phyloP scores from a whole-genome alignment of 805 yeast genomes.

The Candida andamanensis region DNA sequence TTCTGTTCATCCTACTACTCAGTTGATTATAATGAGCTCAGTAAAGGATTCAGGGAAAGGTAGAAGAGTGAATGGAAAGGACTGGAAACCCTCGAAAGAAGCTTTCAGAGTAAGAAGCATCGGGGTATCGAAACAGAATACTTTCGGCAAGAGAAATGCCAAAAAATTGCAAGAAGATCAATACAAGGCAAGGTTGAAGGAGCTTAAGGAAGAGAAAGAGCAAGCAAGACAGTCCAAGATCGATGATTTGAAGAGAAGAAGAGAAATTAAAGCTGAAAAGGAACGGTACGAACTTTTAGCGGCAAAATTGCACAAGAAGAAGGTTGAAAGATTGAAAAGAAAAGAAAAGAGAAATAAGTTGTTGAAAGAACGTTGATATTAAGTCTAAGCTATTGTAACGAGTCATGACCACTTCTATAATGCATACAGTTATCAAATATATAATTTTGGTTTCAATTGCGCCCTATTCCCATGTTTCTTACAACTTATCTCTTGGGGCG shows the following conservation, averaged over 20 bases:
- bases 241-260: conserved; percentile 61
- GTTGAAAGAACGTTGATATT: conserved; percentile 71
- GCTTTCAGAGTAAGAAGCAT: conserved; percentile 61
- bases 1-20: too few relatives aligned
- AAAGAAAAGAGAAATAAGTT: conserved; percentile 93
- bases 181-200: conserved; percentile 63
- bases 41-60: too few relatives aligned
- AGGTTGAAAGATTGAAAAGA: conserved; percentile 82
- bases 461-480: too few relatives aligned
- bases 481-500: too few relatives aligned
- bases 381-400: too few relatives aligned
- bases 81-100: conserved; percentile 65
- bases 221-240: conserved; percentile 49
- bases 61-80: conserved; percentile 56
- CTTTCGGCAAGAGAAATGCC: conserved; percentile 65
- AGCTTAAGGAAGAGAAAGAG: conserved; percentile 74
- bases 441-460: too few relatives aligned
- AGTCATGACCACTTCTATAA: too few relatives aligned
- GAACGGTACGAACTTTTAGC: conserved; percentile 84
- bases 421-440: too few relatives aligned
- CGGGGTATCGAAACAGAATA: conserved; percentile 47
- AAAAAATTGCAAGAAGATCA: conserved; percentile 62
- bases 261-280: conserved; percentile 78
- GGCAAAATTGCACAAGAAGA: conserved; percentile 84
- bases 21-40: too few relatives aligned